Percentiles rank a stretch among this genome's conserved stretches.
phyloP scores from a whole-genome alignment of 2,329 filamentous ascomycete species.

The Cylindrodendrum hubeiense region DNA sequence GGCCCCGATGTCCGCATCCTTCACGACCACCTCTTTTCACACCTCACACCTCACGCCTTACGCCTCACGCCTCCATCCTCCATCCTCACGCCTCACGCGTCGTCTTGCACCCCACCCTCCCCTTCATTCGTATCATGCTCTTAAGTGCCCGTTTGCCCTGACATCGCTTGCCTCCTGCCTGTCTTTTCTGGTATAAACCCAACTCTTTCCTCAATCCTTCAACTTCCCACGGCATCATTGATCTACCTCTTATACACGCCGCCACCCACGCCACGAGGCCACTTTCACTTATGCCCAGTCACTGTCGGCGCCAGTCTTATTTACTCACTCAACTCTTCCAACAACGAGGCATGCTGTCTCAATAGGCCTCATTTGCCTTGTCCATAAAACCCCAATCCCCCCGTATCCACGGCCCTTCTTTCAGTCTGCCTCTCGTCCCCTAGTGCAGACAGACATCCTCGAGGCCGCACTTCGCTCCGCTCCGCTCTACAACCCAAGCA shows the following conservation, averaged over 20 bases:
- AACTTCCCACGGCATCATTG: not conserved
- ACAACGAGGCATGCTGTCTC: constrained; percentile 8
- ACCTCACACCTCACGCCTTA: constrained; percentile 17
- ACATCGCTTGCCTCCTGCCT: constrained; percentile 22
- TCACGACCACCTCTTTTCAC: constrained; percentile 14
- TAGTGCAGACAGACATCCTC: not conserved
- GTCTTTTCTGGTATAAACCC: constrained; percentile 17
- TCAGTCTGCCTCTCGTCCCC: not conserved
- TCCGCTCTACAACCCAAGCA: constrained; percentile 15
- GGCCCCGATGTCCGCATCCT: constrained; percentile 21
- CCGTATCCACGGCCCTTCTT: not conserved
- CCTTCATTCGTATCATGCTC: constrained; percentile 18
- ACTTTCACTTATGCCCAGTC: constrained; percentile 10
- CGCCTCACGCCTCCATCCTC: constrained; percentile 2
- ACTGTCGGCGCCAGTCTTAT: not conserved
- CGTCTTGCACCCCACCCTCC: constrained; percentile 16
- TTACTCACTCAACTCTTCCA: constrained; percentile 3
- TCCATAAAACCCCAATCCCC: not conserved
- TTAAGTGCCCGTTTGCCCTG: constrained; percentile 22
- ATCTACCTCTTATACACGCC: constrained; percentile 25
- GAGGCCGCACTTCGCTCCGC: constrained; percentile 13
- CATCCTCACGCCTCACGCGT: constrained; percentile 2
- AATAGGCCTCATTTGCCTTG: constrained; percentile 3
- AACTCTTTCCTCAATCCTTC: not conserved
- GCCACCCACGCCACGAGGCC: constrained; percentile 20